These are phyloP conservation scores for Eucalyptus cladocalyx DNA, from an alignment of 345 rosid species.

Conservation along the genomic window DNA sequence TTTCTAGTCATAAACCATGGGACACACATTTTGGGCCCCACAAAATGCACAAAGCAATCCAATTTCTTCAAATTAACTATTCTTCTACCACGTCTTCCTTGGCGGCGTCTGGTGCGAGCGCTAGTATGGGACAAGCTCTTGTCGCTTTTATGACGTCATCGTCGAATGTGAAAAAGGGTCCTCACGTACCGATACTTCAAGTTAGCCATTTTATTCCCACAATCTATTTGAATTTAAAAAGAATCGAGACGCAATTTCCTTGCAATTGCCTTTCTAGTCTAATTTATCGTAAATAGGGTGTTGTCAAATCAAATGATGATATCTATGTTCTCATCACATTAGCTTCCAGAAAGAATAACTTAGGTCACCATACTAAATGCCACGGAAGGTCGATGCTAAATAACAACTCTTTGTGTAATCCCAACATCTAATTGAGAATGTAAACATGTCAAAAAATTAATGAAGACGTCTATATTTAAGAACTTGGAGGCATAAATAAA, in stretches of 20 bases:
- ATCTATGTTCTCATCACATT: background rate
- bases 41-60: background rate
- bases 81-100: background rate
- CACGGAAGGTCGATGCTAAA: background rate
- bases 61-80: background rate
- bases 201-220: background rate
- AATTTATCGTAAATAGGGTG: background rate
- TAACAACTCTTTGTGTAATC: background rate
- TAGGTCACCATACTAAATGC: background rate
- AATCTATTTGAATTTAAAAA: background rate
- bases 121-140: background rate
- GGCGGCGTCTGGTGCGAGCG: background rate
- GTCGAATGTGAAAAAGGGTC: background rate
- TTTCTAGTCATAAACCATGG: background rate
- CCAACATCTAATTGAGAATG: background rate
- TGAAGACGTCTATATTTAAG: background rate
- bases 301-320: background rate
- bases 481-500: background rate
- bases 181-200: background rate
- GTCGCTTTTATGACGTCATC: background rate
- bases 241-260: background rate
- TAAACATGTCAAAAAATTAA: background rate
- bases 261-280: background rate
- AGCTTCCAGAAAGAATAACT: background rate
- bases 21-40: background rate